Evolutionary conservation across 768 basidiomycete species (phyloP).

Genomic region (Suillus variegatus): DNA sequence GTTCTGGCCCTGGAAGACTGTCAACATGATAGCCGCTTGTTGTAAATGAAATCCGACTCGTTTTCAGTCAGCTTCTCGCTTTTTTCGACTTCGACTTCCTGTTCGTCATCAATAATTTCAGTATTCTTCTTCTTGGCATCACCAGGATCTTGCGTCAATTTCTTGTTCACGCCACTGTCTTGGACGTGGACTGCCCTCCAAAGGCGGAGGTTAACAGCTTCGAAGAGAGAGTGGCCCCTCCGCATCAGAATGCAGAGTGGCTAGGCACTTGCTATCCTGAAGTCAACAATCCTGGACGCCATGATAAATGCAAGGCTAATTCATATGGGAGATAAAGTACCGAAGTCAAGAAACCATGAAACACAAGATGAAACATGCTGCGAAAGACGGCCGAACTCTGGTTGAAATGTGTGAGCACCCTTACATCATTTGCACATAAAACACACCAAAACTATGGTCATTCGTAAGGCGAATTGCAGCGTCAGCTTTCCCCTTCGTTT

Average conservation of each 20-base stretch:
- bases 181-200: conserved; percentile 42
- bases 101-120: conserved; percentile 78
- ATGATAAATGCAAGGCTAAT: background rate
- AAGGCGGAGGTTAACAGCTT: conserved; percentile 70
- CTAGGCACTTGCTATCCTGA: conserved; percentile 71
- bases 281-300: conserved; percentile 54
- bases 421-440: background rate
- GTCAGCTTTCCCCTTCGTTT: conserved; percentile 50
- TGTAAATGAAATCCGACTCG: conserved; percentile 82
- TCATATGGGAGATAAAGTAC: conserved; percentile 33
- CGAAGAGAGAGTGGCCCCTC: conserved; percentile 55
- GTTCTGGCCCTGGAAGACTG: conserved; percentile 62
- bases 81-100: conserved; percentile 84
- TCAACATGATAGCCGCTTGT: conserved; percentile 50
- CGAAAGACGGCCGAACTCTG: conserved; percentile 79
- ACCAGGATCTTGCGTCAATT: conserved; percentile 37
- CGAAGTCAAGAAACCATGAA: conserved; percentile 69
- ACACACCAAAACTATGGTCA: conserved; percentile 60
- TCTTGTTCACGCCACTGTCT: conserved; percentile 11
- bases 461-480: conserved; percentile 70
- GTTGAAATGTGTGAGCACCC: conserved; percentile 1
- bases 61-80: conserved; percentile 80
- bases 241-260: conserved; percentile 67
- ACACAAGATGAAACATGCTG: conserved; percentile 74
- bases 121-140: conserved; percentile 45